Conservation (phyloP, 2,329 filamentous ascomycete species). For the Ophiosphaerella narmari region DNA sequence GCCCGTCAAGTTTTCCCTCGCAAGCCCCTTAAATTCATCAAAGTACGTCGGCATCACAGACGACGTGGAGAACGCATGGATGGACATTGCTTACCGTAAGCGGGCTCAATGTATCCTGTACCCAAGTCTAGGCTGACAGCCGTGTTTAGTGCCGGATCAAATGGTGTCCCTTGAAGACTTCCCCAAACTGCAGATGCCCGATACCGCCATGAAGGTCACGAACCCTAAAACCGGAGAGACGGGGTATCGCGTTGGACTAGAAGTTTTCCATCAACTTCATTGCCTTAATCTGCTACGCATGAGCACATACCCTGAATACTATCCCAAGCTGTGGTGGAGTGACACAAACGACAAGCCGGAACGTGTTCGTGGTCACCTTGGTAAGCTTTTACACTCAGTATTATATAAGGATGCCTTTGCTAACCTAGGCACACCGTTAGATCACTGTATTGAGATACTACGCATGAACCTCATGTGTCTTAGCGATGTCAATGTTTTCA, state of each 20-base stretch:
- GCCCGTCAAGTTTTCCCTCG: constrained; percentile 30
- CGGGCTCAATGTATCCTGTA: constrained; percentile 18
- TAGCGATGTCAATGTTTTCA: constrained; percentile 43
- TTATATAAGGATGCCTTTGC: neutral
- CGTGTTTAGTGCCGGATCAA: constrained; percentile 60
- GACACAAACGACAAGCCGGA: constrained; percentile 37
- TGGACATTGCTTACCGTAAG: constrained; percentile 56
- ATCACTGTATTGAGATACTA: constrained; percentile 44
- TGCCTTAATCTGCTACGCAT: constrained; percentile 44
- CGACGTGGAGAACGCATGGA: constrained; percentile 63
- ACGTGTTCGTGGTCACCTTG: constrained; percentile 30
- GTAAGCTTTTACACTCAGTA: constrained; percentile 13
- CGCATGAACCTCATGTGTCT: constrained; percentile 45
- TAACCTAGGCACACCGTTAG: constrained; percentile 10
- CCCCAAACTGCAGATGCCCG: constrained; percentile 57
- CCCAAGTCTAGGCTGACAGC: neutral
- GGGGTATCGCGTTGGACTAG: constrained; percentile 64
- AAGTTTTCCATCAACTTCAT: constrained; percentile 60
- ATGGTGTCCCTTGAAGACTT: constrained; percentile 63
- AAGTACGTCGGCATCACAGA: constrained; percentile 61
- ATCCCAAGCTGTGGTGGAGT: constrained; percentile 31
- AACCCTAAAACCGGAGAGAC: constrained; percentile 61
- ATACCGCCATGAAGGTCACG: constrained; percentile 59
- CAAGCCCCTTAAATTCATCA: constrained; percentile 35
- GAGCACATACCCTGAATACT: constrained; percentile 41